These are phyloP conservation scores for Mucor lusitanicus DNA, from an alignment of 371 early-diverging fungal genomes.

Conservation along the genomic window DNA sequence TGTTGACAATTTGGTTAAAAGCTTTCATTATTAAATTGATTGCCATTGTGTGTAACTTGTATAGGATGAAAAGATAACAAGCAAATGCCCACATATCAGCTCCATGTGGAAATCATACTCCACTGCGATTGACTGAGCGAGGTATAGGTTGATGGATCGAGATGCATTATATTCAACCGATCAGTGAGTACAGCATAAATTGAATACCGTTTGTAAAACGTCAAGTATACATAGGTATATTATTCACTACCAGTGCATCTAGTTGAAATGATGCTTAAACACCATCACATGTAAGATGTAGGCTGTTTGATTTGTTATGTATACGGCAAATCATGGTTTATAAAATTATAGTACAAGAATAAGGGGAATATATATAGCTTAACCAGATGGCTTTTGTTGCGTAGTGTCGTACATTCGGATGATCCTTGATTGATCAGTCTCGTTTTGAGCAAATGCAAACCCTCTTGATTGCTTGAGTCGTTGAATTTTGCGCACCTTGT, in stretches of 20 bases:
- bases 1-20: neutral
- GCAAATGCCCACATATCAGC: neutral
- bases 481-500: constrained; percentile 93
- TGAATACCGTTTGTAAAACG: neutral
- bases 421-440: constrained; percentile 89
- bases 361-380: constrained; percentile 9
- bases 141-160: neutral
- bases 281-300: neutral
- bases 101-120: neutral
- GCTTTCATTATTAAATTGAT: neutral
- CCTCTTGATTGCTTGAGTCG: constrained; percentile 89
- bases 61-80: neutral
- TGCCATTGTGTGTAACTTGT: neutral
- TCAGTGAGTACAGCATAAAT: neutral
- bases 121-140: neutral
- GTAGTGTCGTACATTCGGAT: constrained; percentile 97
- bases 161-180: neutral
- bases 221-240: no score
- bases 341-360: neutral
- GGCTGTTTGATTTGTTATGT: neutral
- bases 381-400: constrained; percentile 82
- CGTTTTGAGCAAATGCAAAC: constrained; percentile 97
- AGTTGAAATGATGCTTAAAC: neutral
- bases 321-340: neutral
- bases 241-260: neutral